phyloP scores from a whole-genome alignment of 179 eudicot genomes.

The Amaranthus tricolor region DNA sequence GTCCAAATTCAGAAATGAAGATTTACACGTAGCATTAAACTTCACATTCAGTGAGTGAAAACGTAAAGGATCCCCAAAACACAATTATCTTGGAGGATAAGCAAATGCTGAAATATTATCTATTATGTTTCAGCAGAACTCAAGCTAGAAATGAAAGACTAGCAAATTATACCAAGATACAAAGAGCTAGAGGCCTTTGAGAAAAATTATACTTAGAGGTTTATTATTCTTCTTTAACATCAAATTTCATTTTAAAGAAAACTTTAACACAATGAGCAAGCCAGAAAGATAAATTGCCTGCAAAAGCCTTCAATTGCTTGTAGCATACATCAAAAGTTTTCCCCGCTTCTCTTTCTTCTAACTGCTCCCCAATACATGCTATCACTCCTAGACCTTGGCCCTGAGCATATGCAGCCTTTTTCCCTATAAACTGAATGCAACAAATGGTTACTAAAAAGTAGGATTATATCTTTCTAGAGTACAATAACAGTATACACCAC shows the following conservation, averaged over 20 bases:
- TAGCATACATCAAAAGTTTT: slow-evolving; percentile 88
- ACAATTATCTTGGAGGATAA: background rate
- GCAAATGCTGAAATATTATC: background rate
- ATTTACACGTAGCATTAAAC: background rate
- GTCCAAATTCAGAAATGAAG: background rate
- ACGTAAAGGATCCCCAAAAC: background rate
- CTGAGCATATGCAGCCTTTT: slow-evolving; percentile 92
- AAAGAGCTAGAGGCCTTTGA: background rate
- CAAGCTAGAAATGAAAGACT: background rate
- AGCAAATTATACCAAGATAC: background rate
- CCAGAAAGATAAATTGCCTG: slow-evolving; percentile 43
- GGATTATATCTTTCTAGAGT: background rate
- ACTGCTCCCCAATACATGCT: slow-evolving; percentile 90
- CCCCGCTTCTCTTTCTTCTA: slow-evolving; percentile 90
- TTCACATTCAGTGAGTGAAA: background rate
- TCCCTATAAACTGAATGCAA: slow-evolving; percentile 80
- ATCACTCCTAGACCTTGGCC: slow-evolving; percentile 83
- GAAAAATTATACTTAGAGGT: background rate
- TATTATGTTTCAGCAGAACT: background rate
- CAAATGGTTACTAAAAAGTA: slow-evolving; percentile 21
- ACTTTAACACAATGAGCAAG: slow-evolving; percentile 1
- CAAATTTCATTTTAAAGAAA: background rate
- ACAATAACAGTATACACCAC: background rate
- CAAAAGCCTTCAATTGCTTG: slow-evolving; percentile 83
- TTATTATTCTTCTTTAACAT: slow-evolving; percentile 2